Conservation (phyloP, 2,329 filamentous ascomycete genomes). For the Botrytis aclada region DNA sequence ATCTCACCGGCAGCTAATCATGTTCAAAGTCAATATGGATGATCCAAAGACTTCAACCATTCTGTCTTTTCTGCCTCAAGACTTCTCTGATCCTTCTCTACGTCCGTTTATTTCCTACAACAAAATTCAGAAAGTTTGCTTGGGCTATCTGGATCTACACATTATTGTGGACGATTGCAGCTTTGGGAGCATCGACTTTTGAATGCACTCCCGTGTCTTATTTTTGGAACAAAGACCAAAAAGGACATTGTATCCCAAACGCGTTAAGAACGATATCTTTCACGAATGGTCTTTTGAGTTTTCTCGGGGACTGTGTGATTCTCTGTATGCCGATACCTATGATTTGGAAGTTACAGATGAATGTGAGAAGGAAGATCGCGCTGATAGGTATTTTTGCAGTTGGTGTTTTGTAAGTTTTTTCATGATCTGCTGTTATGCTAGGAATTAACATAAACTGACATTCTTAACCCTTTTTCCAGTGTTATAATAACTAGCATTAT, state of each 20-base stretch:
- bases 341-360: constrained; percentile 22
- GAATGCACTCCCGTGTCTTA: constrained; percentile 21
- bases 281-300: constrained; percentile 24
- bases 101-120: constrained; percentile 23
- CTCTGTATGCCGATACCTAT: constrained; percentile 23
- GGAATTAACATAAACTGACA: no score
- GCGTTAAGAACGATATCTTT: constrained; percentile 25
- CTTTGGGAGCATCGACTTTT: constrained; percentile 27
- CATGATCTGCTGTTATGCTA: no score
- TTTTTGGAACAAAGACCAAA: constrained; percentile 19
- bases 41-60: not conserved
- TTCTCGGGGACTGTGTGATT: constrained; percentile 24
- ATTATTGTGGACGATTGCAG: constrained; percentile 25
- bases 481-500: no score
- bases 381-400: no score
- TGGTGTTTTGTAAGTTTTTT: no score
- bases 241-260: constrained; percentile 20
- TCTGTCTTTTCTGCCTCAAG: constrained; percentile 23
- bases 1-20: not conserved
- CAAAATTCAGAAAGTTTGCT: constrained; percentile 23
- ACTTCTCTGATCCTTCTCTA: constrained; percentile 31
- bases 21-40: constrained; percentile 9
- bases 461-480: no score
- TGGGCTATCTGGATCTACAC: constrained; percentile 25
- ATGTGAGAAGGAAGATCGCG: not conserved